Evolutionary conservation across 768 basidiomycete species (phyloP), one percentile per base, ranked within the genome.

Genomic region (Rhizopogon vulgaris): DNA sequence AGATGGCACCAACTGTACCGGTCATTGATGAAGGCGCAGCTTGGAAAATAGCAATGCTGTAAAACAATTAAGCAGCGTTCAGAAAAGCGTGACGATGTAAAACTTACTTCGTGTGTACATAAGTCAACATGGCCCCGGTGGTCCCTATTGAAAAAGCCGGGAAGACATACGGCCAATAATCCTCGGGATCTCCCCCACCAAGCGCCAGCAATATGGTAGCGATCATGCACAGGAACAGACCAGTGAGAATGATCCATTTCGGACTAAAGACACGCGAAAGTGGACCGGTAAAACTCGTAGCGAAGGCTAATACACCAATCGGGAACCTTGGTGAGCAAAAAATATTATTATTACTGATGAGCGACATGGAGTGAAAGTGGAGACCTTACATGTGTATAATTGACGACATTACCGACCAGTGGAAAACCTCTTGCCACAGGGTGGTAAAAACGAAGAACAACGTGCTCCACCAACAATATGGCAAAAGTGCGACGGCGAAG

Each of bases 1-100:
- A 79, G 37, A 83, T 74, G 14, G 80, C 81, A 18, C 78, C 78
- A 12, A 80, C 72, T 4, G 74, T 77, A 36, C 81, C 80, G 5
- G 78, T 71, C 59, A 77, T 73, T 17, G 69, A 67, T 6, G 74
- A 52, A 4, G 78, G 79, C 5, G 71, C 73, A 34, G 71, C 71
- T 52, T 69, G 71, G 63, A 82, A 73, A 37, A 81, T 70, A 11
- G 78, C 77, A 41, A 82, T 75, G 57, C 76, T 80, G 49, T 2
- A 15, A 41, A 49, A 46, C 1, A 24, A 32, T 45, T 12, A 40
- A 6, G 38, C 36, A 28, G 28, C 55, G 14, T 50, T 36, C 11
- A 49, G 12, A 14, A 25, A 48, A 3, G 24, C 25, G 51, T 22
- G 36, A 14, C 9, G 30, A 15, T 22, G 22, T 22, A 22, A 14